Evolutionary conservation across 2,329 filamentous ascomycete genomes (phyloP).

Genomic region (Dactylonectria macrodidyma): DNA sequence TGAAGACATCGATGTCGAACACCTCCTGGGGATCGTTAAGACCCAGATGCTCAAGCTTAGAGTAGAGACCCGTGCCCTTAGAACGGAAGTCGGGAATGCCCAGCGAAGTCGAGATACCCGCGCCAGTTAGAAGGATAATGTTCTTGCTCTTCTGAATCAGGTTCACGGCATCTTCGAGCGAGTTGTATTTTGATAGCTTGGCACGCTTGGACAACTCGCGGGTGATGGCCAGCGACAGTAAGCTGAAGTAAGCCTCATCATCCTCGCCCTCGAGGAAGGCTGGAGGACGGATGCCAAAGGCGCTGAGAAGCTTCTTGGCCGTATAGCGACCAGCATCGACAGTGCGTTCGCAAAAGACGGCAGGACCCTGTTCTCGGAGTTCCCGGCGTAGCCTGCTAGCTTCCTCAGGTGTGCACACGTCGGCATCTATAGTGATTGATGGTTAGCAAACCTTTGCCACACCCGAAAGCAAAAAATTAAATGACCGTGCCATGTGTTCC

Average conservation of each 20-base stretch:
- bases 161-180: conserved; percentile 86
- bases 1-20: conserved; percentile 91
- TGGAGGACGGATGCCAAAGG: conserved; percentile 85
- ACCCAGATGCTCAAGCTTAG: conserved; percentile 84
- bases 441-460: conserved; percentile 27
- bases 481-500: conserved; percentile 9
- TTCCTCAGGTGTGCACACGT: conserved; percentile 78
- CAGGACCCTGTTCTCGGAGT: conserved; percentile 82
- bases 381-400: conserved; percentile 77
- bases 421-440: conserved; percentile 54
- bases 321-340: conserved; percentile 79
- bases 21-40: conserved; percentile 91
- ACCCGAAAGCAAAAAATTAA: conserved; percentile 5
- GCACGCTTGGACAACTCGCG: conserved; percentile 86
- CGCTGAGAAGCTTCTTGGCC: conserved; percentile 87
- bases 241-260: conserved; percentile 81
- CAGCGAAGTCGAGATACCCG: conserved; percentile 95
- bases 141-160: conserved; percentile 83
- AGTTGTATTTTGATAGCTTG: conserved; percentile 86
- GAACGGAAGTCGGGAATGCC: conserved; percentile 98
- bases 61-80: conserved; percentile 92
- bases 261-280: conserved; percentile 76
- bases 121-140: conserved; percentile 94
- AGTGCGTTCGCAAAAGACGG: conserved; percentile 81
- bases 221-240: conserved; percentile 83